Base-by-base conservation (phyloP, 208 protist species). In the Trypanosoma conorhini region DNA sequence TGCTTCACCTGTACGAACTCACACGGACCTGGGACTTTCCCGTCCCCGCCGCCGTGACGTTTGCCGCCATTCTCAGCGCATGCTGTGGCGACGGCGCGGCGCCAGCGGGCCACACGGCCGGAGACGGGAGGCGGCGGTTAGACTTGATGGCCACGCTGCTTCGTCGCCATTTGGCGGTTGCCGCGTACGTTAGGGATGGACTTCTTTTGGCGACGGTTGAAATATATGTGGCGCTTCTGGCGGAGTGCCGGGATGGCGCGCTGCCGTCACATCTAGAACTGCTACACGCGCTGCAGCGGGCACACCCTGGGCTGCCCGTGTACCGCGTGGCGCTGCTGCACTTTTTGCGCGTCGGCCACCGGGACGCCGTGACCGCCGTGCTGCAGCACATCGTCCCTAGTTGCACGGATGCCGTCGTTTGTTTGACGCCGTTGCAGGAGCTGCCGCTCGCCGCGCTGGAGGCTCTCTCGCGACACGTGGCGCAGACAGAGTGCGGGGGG, bases 371-470 rank as follows among this genome's bases (percentile, higher is more conserved):
- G 24, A 52, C 1, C 22, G 24, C 22, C 58, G 30, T 76, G 17
- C 64, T 76, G 26, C 63, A 33, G 10, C 38, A 59, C 31, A 63
- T 76, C 19, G 44, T 65, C 15, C 67, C 46, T 13, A 22, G 3
- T 17, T 24, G 48, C 22, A 22, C 28, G 21, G 48, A 44, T 33
- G 22, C 33, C 15, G 50, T 57, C 15, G 44, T 59, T 28, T 22
- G 35, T 54, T 31, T 74, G 31, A 33, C n/a, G 19, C 61, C 46
- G 42, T 58, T 82, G 24, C 74, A 79, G 57, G 73, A 67, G 28
- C 42, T 73, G 30, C 73, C 72, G 62, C 66, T 77, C 17, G 70
- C 78, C 30, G 75, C 76, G 33, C 62, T 88, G 12, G 74, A 88
- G 44, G 26, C 51, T 24, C 74, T 88, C 4, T 35, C 42, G 28